Conservation (phyloP, 129 eudicot genomes). For the Deinandra increscens region DNA sequence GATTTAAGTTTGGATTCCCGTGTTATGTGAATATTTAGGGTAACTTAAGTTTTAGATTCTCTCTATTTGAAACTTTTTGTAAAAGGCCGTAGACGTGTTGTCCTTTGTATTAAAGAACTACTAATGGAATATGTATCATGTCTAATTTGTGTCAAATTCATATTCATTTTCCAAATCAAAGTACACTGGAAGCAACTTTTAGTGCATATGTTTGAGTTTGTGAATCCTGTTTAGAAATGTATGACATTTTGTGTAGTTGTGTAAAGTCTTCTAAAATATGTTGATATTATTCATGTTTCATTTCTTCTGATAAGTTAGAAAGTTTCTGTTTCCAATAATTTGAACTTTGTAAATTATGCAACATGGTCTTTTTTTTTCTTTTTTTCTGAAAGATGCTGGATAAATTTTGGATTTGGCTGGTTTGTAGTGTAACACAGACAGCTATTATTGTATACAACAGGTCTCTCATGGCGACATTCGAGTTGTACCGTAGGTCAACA, state of each 20-base stretch:
- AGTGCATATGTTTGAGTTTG: neutral
- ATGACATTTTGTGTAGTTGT: neutral
- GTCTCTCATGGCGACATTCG: constrained; percentile 76
- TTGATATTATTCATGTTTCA: neutral
- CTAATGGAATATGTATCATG: neutral
- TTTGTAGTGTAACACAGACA: neutral
- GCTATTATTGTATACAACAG: constrained; percentile 16
- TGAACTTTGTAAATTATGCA: no score
- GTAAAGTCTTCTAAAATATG: no score
- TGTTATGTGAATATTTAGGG: neutral
- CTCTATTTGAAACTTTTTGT: neutral
- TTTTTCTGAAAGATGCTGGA: neutral
- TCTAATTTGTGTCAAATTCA: neutral
- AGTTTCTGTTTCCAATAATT: neutral
- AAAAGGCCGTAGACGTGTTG: neutral
- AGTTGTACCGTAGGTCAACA: constrained; percentile 87
- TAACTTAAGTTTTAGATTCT: constrained; percentile 4
- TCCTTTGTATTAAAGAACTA: neutral
- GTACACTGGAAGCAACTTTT: neutral
- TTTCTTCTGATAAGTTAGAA: neutral
- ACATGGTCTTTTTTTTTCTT: no score
- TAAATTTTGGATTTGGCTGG: neutral
- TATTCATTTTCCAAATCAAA: neutral
- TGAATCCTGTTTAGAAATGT: neutral
- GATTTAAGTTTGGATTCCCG: neutral